phyloP scores from a whole-genome alignment of 1,284 basidiomycete genomes.

The Naganishia cerealis region DNA sequence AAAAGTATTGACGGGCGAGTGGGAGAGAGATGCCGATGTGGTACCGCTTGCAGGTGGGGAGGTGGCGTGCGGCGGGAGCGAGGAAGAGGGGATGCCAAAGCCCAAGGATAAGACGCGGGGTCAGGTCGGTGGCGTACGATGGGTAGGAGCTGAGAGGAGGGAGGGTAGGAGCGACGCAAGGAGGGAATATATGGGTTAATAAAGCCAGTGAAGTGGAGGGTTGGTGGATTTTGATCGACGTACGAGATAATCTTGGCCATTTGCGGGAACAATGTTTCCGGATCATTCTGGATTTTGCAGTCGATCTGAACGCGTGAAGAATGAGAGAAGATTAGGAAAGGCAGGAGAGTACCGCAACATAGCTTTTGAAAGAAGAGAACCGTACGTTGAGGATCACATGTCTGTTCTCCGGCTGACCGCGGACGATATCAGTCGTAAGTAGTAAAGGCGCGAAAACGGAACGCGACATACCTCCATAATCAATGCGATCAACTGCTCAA shows the following conservation, averaged over 20 bases:
- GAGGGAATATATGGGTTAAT: background rate
- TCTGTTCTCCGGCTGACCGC: conserved; percentile 69
- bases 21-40: conserved; percentile 75
- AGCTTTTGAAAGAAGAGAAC: background rate
- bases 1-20: conserved; percentile 83
- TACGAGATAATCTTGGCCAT: conserved; percentile 73
- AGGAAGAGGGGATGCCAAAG: conserved; percentile 92
- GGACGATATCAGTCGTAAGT: too few species aligned
- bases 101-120: conserved; percentile 83
- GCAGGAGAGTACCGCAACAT: background rate
- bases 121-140: conserved; percentile 75
- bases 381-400: conserved; percentile 76
- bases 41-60: conserved; percentile 75
- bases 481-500: conserved; percentile 73
- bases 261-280: conserved; percentile 80
- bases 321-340: background rate
- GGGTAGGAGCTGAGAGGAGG: conserved; percentile 58
- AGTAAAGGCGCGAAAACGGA: background rate
- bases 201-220: background rate
- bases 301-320: conserved; percentile 60
- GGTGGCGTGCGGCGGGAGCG: conserved; percentile 67
- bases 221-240: background rate
- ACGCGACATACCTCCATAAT: conserved; percentile 64
- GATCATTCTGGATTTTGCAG: conserved; percentile 85
- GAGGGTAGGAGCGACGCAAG: background rate